Evolutionary conservation across 768 basidiomycete genomes (phyloP), one percentile per base, ranked within the genome.

Genomic region (Mycena crocata): DNA sequence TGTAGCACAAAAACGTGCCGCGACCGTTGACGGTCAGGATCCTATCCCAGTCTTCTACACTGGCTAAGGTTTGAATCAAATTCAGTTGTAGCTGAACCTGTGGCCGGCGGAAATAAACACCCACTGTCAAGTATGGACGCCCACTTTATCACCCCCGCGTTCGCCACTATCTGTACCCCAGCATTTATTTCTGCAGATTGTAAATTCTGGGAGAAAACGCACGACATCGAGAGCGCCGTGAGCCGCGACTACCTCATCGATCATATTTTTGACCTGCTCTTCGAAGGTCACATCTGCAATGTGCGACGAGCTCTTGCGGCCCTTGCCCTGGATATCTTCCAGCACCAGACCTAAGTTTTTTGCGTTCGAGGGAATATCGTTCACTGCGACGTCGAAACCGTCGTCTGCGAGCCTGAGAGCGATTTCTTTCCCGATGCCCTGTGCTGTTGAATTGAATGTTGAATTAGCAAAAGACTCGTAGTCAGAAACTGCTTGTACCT

Each of bases 351-450:
- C 56, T 9, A 77, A 63, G 10, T 64, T 39, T 4, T 31, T 45
- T n/a, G 37, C 37, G 8, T 71, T 56, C 7, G 39, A 30, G n/a
- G 62, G 48, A 14, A 79, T 66, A 52, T 81, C 83, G 21, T 79
- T 82, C 48, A 82, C 63, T 17, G 77, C 77, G 35, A 84, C 70
- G 51, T 81, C 77, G 62, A 80, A 78, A 23, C 82, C 82, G 55
- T 80, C 81, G 21, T 65, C 57, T 28, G 84, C 82, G 34, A 84
- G 79, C 5, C 79, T 74, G 6, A 77, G 69, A 14, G 82, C 79
- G 42, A 83, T 79, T 51, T 80, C 80, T 30, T 77, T 74, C 10
- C 82, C 83, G 31, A 83, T 82, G 23, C 84, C 83, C 58, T 79
- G 80, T 1, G 73, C 77, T 65, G 64, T 28, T n/a, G 28, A 2